Evolutionary conservation across 2,329 filamentous ascomycete species (phyloP).

Genomic region (Calonectria pteridis): DNA sequence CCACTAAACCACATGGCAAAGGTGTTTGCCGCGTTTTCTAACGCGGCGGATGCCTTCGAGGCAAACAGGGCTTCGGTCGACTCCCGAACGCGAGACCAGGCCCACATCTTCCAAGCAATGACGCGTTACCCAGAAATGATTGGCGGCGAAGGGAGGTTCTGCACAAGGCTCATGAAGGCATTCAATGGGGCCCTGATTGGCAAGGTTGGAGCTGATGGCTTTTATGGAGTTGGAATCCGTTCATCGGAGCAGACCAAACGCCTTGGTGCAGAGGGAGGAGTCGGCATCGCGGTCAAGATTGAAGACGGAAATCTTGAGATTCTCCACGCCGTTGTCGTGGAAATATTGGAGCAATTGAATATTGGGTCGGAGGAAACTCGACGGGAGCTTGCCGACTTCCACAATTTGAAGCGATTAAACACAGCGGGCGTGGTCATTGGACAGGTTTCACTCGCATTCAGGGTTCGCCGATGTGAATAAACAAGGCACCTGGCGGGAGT

Average conservation of each 20-base stretch:
- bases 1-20: constrained; percentile 51
- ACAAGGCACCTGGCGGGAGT: neutral
- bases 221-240: constrained; percentile 59
- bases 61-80: neutral
- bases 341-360: constrained; percentile 58
- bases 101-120: constrained; percentile 58
- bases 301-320: constrained; percentile 60
- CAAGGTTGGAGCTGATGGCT: constrained; percentile 63
- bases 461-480: constrained; percentile 12
- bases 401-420: constrained; percentile 51
- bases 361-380: constrained; percentile 51
- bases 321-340: constrained; percentile 57
- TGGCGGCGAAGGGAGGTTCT: constrained; percentile 60
- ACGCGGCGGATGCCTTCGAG: constrained; percentile 42
- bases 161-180: constrained; percentile 57
- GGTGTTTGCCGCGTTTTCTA: constrained; percentile 54
- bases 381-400: constrained; percentile 48
- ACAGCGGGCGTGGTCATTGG: constrained; percentile 55
- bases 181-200: constrained; percentile 56
- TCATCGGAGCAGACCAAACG: constrained; percentile 50
- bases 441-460: constrained; percentile 31
- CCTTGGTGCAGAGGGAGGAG: constrained; percentile 51
- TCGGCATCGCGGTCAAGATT: constrained; percentile 62
- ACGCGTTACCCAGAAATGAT: constrained; percentile 56
- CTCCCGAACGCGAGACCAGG: constrained; percentile 41